A percentile compares a stretch with the other conserved stretches of the same genome.
phyloP scores from a whole-genome alignment of 495 filamentous ascomycete genomes.

The Recurvomyces mirabilis region DNA sequence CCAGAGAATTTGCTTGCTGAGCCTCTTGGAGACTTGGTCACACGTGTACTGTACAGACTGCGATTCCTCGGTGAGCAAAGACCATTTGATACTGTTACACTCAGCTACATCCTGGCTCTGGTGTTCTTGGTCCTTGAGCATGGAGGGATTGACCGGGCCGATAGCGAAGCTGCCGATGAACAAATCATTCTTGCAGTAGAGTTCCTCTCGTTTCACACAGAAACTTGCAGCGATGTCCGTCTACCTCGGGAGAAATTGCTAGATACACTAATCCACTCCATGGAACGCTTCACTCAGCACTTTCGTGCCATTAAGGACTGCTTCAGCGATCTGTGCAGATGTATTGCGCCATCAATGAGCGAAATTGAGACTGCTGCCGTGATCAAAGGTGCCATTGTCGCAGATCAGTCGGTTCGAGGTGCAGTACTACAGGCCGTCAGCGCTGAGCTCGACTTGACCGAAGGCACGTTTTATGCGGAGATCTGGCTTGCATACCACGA shows the following conservation, averaged over 20 bases:
- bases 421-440: slow-evolving; percentile 83
- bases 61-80: slow-evolving; percentile 85
- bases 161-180: slow-evolving; percentile 66
- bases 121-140: slow-evolving; percentile 61
- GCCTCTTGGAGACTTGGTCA: slow-evolving; percentile 73
- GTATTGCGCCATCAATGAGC: slow-evolving; percentile 63
- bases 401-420: slow-evolving; percentile 69
- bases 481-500: slow-evolving; percentile 92
- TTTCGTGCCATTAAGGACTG: slow-evolving; percentile 92
- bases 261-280: slow-evolving; percentile 56
- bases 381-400: slow-evolving; percentile 60
- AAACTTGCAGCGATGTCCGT: slow-evolving; percentile 48
- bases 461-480: slow-evolving; percentile 72
- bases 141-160: slow-evolving; percentile 61
- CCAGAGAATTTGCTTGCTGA: slow-evolving; percentile 62
- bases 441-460: slow-evolving; percentile 80
- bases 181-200: slow-evolving; percentile 87
- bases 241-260: slow-evolving; percentile 69
- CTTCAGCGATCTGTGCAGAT: slow-evolving; percentile 69
- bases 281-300: slow-evolving; percentile 84
- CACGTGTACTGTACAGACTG: slow-evolving; percentile 79
- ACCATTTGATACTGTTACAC: slow-evolving; percentile 72
- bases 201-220: slow-evolving; percentile 76
- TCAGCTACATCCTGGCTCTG: slow-evolving; percentile 79
- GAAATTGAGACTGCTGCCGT: slow-evolving; percentile 58